Percentiles rank a stretch among this genome's conserved stretches.
phyloP scores from a whole-genome alignment of 208 protist genomes.

The Strigomonas culicis region DNA sequence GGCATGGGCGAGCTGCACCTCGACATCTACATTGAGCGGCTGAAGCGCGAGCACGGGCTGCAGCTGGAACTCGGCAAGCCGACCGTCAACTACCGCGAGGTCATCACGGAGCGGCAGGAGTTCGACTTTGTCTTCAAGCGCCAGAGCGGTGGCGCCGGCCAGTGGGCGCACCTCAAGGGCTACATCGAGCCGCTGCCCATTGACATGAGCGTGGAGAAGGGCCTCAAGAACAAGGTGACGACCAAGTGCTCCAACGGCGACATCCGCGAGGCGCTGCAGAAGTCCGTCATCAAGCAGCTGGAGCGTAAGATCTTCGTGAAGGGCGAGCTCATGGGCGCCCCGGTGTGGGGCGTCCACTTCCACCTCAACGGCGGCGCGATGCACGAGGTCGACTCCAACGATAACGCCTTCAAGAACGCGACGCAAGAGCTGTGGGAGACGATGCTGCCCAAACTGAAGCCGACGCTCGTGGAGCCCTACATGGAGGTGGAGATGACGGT shows the following conservation, averaged over 20 bases:
- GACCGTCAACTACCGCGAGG: constrained; percentile 95
- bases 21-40: constrained; percentile 96
- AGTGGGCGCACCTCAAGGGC: constrained; percentile 97
- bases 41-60: constrained; percentile 94
- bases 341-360: constrained; percentile 95
- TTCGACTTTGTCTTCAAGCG: constrained; percentile 99
- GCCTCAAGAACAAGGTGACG: constrained; percentile 81
- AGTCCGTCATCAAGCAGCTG: constrained; percentile 89
- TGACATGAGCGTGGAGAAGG: constrained; percentile 90
- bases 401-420: constrained; percentile 97
- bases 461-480: constrained; percentile 96
- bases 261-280: constrained; percentile 91
- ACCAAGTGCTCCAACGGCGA: constrained; percentile 94
- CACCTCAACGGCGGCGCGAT: constrained; percentile 94
- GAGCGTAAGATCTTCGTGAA: constrained; percentile 91
- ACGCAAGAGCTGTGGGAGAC: constrained; percentile 94
- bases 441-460: constrained; percentile 82
- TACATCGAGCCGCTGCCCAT: constrained; percentile 89
- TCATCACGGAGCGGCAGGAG: constrained; percentile 85
- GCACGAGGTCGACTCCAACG: constrained; percentile 99
- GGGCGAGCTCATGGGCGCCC: constrained; percentile 94
- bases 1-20: constrained; percentile 98
- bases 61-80: constrained; percentile 92
- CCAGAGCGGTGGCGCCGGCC: constrained; percentile 98
- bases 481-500: constrained; percentile 96